Evolutionary conservation across 495 filamentous ascomycete genomes (phyloP).

Genomic region (Podospora comata): DNA sequence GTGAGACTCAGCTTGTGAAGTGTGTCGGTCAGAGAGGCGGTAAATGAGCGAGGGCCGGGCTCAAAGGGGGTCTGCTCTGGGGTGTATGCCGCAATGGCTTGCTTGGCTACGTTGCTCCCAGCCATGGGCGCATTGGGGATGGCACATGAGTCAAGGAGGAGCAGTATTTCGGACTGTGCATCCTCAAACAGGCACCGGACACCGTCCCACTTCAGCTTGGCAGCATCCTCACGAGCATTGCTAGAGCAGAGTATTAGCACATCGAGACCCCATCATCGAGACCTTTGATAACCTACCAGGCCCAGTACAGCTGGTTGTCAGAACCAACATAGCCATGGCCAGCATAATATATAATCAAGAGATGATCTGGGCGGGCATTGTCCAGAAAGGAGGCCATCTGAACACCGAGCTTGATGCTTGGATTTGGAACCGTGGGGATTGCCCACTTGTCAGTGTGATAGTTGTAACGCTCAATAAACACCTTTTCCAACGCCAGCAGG

Average conservation of each 20-base stretch:
- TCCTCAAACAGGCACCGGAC: constrained; percentile 51
- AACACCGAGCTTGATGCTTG: constrained; percentile 52
- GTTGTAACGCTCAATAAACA: constrained; percentile 53
- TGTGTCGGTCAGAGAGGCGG: constrained; percentile 46
- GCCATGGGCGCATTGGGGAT: constrained; percentile 40
- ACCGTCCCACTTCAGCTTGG: constrained; percentile 48
- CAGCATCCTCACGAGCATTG: constrained; percentile 40
- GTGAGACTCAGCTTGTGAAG: constrained; percentile 42
- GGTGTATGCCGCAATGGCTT: constrained; percentile 52
- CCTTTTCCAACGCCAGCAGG: constrained; percentile 45
- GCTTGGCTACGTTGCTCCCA: constrained; percentile 50
- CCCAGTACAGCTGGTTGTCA: constrained; percentile 55
- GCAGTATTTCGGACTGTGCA: constrained; percentile 47
- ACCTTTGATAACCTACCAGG: constrained; percentile 43
- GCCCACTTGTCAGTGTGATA: constrained; percentile 51
- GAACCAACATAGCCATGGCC: constrained; percentile 49
- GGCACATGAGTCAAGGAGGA: constrained; percentile 48
- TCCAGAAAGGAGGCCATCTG: constrained; percentile 51
- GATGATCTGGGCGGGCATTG: constrained; percentile 50
- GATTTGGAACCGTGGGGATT: constrained; percentile 50
- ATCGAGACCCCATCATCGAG: not conserved
- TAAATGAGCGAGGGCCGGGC: constrained; percentile 49
- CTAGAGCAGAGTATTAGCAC: constrained; percentile 29
- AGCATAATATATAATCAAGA: constrained; percentile 57
- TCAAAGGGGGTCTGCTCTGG: constrained; percentile 48